Evolutionary conservation across 1,284 basidiomycete genomes (phyloP).

Genomic region (Sporisorium exsertum): DNA sequence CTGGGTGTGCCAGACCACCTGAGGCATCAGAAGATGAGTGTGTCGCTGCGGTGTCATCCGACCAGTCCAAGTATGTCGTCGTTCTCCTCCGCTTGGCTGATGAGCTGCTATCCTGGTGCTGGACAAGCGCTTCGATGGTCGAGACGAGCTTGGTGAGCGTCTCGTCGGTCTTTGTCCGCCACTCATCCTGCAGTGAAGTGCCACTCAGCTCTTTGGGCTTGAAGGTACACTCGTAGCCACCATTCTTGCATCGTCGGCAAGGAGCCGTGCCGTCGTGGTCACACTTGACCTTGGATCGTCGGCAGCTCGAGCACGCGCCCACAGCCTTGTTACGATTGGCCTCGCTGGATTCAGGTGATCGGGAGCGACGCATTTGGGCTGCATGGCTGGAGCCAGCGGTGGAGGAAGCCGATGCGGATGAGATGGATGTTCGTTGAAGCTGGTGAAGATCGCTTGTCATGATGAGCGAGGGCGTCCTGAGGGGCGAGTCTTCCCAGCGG

Average conservation of each 20-base stretch:
- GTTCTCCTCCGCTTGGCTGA: conserved; percentile 1
- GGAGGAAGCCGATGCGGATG: conserved; percentile 5
- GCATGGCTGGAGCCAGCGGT: not conserved
- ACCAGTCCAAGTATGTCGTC: not conserved
- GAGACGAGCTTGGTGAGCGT: conserved; percentile 33
- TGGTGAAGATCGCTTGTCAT: conserved; percentile 11
- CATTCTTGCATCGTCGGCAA: conserved; percentile 31
- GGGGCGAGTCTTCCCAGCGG: not conserved
- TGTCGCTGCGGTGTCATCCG: not conserved
- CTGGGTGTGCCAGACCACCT: not conserved
- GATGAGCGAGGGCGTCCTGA: not conserved
- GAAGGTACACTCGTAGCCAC: conserved; percentile 35
- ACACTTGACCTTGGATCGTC: conserved; percentile 37
- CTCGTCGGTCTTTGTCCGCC: conserved; percentile 37
- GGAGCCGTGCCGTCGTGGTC: conserved; percentile 30
- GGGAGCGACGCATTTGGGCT: not conserved
- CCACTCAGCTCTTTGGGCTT: conserved; percentile 27
- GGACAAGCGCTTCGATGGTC: conserved; percentile 23
- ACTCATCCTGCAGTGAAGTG: conserved; percentile 24
- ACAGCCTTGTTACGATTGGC: conserved; percentile 6
- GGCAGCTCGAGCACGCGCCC: conserved; percentile 34
- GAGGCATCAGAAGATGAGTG: not conserved
- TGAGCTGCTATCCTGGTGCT: conserved; percentile 3
- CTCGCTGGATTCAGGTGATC: not conserved
- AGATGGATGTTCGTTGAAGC: conserved; percentile 9